Percentiles rank a stretch among this genome's conserved stretches.
These are phyloP conservation scores for Azolla pinnata DNA, from an alignment of 75 land plant genomes.

Conservation along the genomic window DNA sequence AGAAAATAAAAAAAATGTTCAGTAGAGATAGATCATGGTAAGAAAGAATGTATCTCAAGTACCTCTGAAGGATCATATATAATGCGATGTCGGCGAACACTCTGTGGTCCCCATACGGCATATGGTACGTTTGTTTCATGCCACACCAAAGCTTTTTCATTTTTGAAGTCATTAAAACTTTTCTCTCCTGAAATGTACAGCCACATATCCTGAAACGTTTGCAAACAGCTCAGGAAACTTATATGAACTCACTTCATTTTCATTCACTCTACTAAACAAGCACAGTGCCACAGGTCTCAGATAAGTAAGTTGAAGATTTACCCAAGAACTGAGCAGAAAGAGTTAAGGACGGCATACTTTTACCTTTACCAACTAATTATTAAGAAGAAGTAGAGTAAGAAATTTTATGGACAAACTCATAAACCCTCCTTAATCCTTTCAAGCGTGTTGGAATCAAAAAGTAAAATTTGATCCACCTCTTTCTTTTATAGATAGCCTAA, in stretches of 20 bases:
- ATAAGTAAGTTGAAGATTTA: neutral
- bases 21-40: neutral
- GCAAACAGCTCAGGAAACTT: neutral
- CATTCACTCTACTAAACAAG: neutral
- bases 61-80: constrained; percentile 78
- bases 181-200: constrained; percentile 65
- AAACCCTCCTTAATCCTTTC: too few species aligned
- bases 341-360: neutral
- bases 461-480: too few species aligned
- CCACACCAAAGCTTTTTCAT: constrained; percentile 76
- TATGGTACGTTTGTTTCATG: constrained; percentile 89
- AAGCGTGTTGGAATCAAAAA: too few species aligned
- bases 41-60: neutral
- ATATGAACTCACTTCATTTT: neutral
- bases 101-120: constrained; percentile 72
- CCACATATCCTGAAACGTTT: constrained; percentile 76
- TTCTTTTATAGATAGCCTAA: too few species aligned
- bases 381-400: neutral
- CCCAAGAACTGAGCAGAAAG: neutral
- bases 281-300: neutral
- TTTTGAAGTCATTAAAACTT: constrained; percentile 65
- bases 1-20: neutral
- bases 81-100: constrained; percentile 44
- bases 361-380: neutral
- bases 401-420: too few species aligned